Percentiles rank a stretch among this genome's conserved stretches.
phyloP scores from a whole-genome alignment of 225 moss, liverwort and hornwort genomes.

The Marchantia paleacea region DNA sequence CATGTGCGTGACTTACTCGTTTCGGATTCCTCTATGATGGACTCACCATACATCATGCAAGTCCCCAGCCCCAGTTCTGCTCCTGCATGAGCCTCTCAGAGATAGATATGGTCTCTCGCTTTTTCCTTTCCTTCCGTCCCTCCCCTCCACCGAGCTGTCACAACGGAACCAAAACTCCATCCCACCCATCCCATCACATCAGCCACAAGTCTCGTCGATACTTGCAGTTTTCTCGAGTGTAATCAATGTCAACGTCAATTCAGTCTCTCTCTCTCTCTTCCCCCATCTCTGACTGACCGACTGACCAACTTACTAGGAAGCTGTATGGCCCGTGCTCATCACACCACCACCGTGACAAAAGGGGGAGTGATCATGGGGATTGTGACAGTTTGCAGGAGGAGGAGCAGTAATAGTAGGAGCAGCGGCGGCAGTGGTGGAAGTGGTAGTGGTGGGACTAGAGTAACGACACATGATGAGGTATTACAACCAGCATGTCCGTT shows the following conservation, averaged over 20 bases:
- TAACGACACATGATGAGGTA: constrained; percentile 12
- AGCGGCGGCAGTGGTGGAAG: too few species aligned
- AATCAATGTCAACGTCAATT: neutral
- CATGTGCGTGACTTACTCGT: neutral
- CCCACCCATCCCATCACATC: neutral
- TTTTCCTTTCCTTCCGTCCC: too few species aligned
- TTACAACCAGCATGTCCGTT: neutral
- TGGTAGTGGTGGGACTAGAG: neutral
- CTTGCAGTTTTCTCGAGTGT: neutral
- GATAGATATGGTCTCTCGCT: too few species aligned
- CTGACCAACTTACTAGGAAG: neutral
- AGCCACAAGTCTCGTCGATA: neutral
- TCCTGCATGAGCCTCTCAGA: too few species aligned
- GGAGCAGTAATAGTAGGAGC: too few species aligned
- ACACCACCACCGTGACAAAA: neutral
- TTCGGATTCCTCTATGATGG: neutral
- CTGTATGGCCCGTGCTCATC: neutral
- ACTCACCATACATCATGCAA: too few species aligned
- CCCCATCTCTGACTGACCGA: too few species aligned
- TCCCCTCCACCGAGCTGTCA: too few species aligned
- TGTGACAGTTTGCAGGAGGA: too few species aligned
- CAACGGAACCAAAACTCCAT: too few species aligned
- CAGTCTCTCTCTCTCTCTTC: neutral
- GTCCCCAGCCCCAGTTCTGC: too few species aligned
- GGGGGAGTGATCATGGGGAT: neutral